A percentile compares a stretch with the other conserved stretches of the same genome.
These are phyloP conservation scores for Pleurotus giganteus DNA, from an alignment of 768 basidiomycete species.

Conservation along the genomic window DNA sequence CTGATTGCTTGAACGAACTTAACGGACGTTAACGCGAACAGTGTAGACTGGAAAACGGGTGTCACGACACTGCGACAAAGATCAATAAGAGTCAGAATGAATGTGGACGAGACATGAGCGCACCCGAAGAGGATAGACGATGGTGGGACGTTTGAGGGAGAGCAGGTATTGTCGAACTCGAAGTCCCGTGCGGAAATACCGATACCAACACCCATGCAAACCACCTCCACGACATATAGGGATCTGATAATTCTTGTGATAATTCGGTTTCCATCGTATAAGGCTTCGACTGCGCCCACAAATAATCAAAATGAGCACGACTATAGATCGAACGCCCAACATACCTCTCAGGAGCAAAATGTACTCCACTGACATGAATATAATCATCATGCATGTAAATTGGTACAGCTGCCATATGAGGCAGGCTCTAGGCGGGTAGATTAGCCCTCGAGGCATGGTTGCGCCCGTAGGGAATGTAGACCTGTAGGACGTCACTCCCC, in stretches of 20 bases:
- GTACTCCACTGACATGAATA: constrained; percentile 6
- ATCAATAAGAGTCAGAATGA: not conserved
- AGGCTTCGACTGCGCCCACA: constrained; percentile 4
- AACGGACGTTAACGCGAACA: constrained; percentile 15
- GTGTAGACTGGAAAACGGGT: constrained; percentile 9
- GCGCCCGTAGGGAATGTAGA: constrained; percentile 34
- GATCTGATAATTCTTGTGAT: not conserved
- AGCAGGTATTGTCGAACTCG: not conserved
- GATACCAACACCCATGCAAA: constrained; percentile 2
- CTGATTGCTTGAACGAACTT: constrained; percentile 11
- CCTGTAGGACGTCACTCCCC: constrained; percentile 13
- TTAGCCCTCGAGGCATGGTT: constrained; percentile 29
- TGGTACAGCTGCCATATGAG: constrained; percentile 5
- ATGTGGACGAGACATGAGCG: not conserved
- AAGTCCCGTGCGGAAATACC: not conserved
- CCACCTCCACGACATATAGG: not conserved
- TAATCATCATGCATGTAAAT: not conserved
- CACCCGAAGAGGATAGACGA: constrained; percentile 32
- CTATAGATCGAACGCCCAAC: not conserved
- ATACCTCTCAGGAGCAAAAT: constrained; percentile 1
- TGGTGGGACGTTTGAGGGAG: constrained; percentile 18
- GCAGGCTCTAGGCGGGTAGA: constrained; percentile 19
- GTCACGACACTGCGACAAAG: not conserved
- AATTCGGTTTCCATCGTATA: not conserved
- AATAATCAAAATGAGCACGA: not conserved